Conservation (phyloP, 306 rosid genomes). For the Sesbania bispinosa region DNA sequence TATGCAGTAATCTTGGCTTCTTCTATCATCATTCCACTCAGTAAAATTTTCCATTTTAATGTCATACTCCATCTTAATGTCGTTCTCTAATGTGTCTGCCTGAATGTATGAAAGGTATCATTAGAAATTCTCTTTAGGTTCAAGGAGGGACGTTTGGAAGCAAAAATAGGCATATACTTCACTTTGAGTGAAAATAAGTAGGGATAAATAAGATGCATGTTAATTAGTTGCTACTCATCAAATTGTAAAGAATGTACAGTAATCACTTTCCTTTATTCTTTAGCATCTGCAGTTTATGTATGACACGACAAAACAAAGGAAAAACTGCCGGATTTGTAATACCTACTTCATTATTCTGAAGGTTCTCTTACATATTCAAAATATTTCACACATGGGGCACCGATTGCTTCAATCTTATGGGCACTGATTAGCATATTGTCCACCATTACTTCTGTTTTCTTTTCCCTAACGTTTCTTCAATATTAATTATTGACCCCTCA, state of each 20-base stretch:
- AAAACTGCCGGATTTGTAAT: too few species aligned
- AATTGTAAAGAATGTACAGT: constrained; percentile 4
- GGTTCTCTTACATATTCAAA: too few species aligned
- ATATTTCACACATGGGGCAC: too few species aligned
- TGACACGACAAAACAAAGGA: too few species aligned
- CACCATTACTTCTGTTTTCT: too few species aligned
- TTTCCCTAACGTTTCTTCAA: too few species aligned
- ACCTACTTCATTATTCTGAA: too few species aligned
- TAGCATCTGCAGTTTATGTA: too few species aligned
- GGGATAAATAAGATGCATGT: not conserved
- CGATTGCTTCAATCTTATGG: too few species aligned
- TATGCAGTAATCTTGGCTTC: not conserved
- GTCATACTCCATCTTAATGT: not conserved
- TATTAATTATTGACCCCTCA: too few species aligned
- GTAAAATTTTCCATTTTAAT: not conserved
- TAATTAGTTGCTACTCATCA: not conserved
- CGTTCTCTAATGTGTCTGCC: not conserved
- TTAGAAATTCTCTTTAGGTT: not conserved
- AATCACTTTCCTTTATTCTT: not conserved
- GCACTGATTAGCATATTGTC: too few species aligned
- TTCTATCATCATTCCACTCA: not conserved
- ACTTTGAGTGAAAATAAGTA: not conserved
- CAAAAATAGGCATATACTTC: not conserved
- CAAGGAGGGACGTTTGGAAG: not conserved
- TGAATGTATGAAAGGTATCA: not conserved